Percentiles rank a stretch among this genome's conserved stretches.
phyloP scores from a whole-genome alignment of 176 grass and related monocot species.

The Oryza brachyantha region DNA sequence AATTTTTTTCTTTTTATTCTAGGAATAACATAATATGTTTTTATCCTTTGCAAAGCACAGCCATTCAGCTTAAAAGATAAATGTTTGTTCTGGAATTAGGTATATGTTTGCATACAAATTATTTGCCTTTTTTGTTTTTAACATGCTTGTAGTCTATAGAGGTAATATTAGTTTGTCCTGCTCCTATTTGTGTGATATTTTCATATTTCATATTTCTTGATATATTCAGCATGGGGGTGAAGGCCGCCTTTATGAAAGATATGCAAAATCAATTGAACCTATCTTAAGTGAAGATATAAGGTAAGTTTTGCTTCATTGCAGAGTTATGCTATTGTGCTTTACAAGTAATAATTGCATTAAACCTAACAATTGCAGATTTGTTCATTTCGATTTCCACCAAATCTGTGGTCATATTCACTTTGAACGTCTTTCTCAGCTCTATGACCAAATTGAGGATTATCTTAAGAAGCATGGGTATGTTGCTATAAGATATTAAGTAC shows the following conservation, averaged over 20 bases:
- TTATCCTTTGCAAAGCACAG: too few relatives aligned
- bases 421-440: constrained; percentile 79
- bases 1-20: too few relatives aligned
- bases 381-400: constrained; percentile 90
- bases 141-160: neutral
- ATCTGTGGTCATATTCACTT: constrained; percentile 96
- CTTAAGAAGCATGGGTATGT: constrained; percentile 74
- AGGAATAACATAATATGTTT: too few relatives aligned
- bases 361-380: constrained; percentile 48
- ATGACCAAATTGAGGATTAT: constrained; percentile 85
- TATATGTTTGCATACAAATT: neutral
- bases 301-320: constrained; percentile 24
- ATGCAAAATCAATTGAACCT: constrained; percentile 67
- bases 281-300: constrained; percentile 92
- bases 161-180: neutral
- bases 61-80: too few relatives aligned
- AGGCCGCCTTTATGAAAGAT: constrained; percentile 72
- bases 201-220: neutral
- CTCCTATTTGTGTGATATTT: neutral
- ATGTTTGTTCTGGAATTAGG: neutral
- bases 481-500: neutral
- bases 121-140: neutral
- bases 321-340: constrained; percentile 7
- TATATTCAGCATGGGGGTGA: constrained; percentile 80
- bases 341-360: constrained; percentile 9